A percentile compares a stretch with the other conserved stretches of the same genome.
Evolutionary conservation across 768 basidiomycete genomes (phyloP).

Genomic region (Tricholoma saponaceum): DNA sequence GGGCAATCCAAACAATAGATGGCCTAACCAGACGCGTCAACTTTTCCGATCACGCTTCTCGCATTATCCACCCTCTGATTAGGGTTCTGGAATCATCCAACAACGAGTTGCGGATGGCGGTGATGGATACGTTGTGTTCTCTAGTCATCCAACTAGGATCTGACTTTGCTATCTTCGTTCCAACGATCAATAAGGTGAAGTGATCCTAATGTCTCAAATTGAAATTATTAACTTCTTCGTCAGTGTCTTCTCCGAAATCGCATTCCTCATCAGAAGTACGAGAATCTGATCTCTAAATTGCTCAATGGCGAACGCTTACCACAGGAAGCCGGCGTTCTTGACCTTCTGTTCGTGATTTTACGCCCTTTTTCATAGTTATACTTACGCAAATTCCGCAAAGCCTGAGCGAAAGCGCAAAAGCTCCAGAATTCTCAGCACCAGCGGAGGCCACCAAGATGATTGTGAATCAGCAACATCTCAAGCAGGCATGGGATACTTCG

Average conservation of each 20-base stretch:
- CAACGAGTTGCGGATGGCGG: conserved; percentile 78
- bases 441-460: conserved; percentile 85
- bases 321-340: conserved; percentile 73
- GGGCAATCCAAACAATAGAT: conserved; percentile 89
- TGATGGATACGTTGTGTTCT: conserved; percentile 92
- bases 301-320: conserved; percentile 90
- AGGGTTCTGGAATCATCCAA: conserved; percentile 72
- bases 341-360: conserved; percentile 50
- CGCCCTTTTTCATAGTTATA: neutral
- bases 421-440: conserved; percentile 74
- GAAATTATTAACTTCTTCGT: conserved; percentile 3
- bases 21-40: conserved; percentile 89
- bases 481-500: conserved; percentile 93
- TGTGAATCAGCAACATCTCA: conserved; percentile 96
- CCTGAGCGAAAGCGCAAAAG: conserved; percentile 54
- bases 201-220: neutral
- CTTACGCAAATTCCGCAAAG: conserved; percentile 21
- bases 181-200: conserved; percentile 89
- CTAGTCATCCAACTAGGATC: conserved; percentile 91
- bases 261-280: conserved; percentile 80
- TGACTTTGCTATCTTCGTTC: conserved; percentile 97
- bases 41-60: conserved; percentile 95
- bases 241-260: conserved; percentile 75
- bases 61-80: conserved; percentile 93
- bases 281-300: conserved; percentile 82